Conservation (phyloP, 768 basidiomycete species). For the Phylloporus sp. region DNA sequence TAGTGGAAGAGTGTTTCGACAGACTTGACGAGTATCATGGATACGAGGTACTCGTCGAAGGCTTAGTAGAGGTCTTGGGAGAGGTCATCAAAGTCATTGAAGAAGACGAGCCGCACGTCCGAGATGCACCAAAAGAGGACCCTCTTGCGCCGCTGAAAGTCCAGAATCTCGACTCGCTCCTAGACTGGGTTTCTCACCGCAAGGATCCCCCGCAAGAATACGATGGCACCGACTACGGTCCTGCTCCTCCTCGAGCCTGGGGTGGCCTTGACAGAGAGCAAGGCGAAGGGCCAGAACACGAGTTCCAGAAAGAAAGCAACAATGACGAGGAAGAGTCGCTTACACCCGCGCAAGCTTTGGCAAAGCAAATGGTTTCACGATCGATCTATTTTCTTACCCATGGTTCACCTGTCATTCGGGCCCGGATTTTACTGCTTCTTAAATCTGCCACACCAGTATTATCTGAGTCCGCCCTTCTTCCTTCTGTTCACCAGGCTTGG, state of each 20-base stretch:
- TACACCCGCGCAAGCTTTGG: conserved; percentile 69
- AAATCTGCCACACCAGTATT: conserved; percentile 68
- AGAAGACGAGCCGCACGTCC: conserved; percentile 38
- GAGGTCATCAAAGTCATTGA: conserved; percentile 82
- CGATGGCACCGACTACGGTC: conserved; percentile 50
- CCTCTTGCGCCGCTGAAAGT: conserved; percentile 19
- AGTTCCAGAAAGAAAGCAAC: conserved; percentile 11
- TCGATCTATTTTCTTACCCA: conserved; percentile 91
- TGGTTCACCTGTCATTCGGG: conserved; percentile 77
- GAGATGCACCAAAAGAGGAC: conserved; percentile 17
- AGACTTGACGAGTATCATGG: conserved; percentile 95
- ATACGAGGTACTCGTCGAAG: conserved; percentile 80
- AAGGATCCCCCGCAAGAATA: conserved; percentile 31
- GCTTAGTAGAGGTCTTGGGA: conserved; percentile 78
- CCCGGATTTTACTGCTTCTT: conserved; percentile 74
- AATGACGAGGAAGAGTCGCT: conserved; percentile 43
- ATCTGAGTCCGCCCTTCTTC: conserved; percentile 69
- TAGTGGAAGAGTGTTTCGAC: conserved; percentile 97
- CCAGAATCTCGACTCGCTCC: conserved; percentile 46
- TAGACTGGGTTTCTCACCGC: conserved; percentile 60
- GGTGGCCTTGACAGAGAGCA: conserved; percentile 31
- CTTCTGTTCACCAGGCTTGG: conserved; percentile 87
- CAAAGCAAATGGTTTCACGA: conserved; percentile 80
- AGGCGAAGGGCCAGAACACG: conserved; percentile 22
- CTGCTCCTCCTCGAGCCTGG: conserved; percentile 58